Evolutionary conservation across 805 yeast species (phyloP).

Genomic region (Wickerhamiella allomyrinae): DNA sequence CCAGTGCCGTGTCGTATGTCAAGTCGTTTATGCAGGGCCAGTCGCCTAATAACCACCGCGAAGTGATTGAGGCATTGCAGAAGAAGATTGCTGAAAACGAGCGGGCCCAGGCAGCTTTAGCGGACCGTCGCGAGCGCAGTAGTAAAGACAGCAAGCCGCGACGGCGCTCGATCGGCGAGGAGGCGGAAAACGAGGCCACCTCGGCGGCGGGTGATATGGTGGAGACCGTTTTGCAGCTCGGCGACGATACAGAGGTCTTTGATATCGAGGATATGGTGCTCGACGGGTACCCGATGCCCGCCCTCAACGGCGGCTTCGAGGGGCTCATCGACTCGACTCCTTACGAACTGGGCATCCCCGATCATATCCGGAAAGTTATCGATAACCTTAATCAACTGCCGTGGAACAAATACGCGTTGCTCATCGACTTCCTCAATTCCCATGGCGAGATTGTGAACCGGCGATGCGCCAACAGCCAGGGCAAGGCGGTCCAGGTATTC

Average conservation of each 20-base stretch:
- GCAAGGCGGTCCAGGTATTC: constrained; percentile 17
- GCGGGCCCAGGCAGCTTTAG: not conserved
- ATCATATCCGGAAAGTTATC: constrained; percentile 30
- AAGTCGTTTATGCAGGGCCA: not conserved
- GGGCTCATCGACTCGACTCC: constrained; percentile 13
- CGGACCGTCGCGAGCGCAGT: not conserved
- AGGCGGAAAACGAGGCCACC: not conserved
- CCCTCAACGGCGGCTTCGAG: not conserved
- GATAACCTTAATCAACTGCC: constrained; percentile 43
- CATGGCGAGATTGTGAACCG: constrained; percentile 82
- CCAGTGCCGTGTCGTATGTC: not conserved
- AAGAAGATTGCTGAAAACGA: not conserved
- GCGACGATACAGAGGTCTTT: not conserved
- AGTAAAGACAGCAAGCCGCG: not conserved
- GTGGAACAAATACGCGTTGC: constrained; percentile 70
- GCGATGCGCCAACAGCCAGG: constrained; percentile 18
- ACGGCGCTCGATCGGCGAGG: not conserved
- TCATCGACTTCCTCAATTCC: constrained; percentile 58
- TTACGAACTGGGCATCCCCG: constrained; percentile 21
- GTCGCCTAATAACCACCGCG: not conserved
- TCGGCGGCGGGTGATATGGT: constrained; percentile 1
- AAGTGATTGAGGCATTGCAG: not conserved
- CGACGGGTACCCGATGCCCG: constrained; percentile 1
- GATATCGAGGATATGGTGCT: not conserved
- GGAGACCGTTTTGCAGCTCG: not conserved